Evolutionary conservation across 2,329 filamentous ascomycete genomes (phyloP), one percentile per base, ranked within the genome.

Genomic region (Alternaria incomplexa): DNA sequence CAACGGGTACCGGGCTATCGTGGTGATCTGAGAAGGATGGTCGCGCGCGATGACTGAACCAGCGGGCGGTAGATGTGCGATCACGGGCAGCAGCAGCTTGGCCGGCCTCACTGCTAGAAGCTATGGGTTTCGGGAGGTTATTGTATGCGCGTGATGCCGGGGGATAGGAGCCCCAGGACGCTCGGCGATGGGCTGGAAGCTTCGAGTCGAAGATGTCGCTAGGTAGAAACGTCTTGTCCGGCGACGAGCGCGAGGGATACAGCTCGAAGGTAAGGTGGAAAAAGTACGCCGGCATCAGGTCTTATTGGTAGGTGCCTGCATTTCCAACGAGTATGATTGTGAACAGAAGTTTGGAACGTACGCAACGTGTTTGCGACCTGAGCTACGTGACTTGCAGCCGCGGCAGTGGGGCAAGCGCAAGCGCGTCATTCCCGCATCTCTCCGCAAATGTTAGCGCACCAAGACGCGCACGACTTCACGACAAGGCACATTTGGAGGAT

Each of bases 251-350:
- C 47, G 72, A 80, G 66, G 83, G 76, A 70, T 87, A 84, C 17
- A 90, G 79, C 83, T 90, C 88, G 70, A 90, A 83, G 67, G 82
- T 83, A 62, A 90, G 76, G 72, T 90, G 87, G 73, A 88, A 90
- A 77, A 89, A 89, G 77, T 88, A 89, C 54, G 85, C 84, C 76
- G 85, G 85, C 86, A 88, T 88, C 68, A 82, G 72, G 67, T 62
- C 20, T 23, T 44, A 13, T 22, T 56, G 23, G 13, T 3, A 6
- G n/a, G 30, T 22, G 44, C 30, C 36, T 46, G 57, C 71, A 75
- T 74, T n/a, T 66, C 62, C 62, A 61, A 17, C 57, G 26, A 59
- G 32, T 30, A 32, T 23, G 13, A 47, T 17, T 23, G 6, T 26
- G 23, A 28, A 44, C 47, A 36, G 22, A 48, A 17, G 28, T 26